Base-by-base conservation (phyloP, 768 basidiomycete genomes). In the Dioszegia aurantiaca region DNA sequence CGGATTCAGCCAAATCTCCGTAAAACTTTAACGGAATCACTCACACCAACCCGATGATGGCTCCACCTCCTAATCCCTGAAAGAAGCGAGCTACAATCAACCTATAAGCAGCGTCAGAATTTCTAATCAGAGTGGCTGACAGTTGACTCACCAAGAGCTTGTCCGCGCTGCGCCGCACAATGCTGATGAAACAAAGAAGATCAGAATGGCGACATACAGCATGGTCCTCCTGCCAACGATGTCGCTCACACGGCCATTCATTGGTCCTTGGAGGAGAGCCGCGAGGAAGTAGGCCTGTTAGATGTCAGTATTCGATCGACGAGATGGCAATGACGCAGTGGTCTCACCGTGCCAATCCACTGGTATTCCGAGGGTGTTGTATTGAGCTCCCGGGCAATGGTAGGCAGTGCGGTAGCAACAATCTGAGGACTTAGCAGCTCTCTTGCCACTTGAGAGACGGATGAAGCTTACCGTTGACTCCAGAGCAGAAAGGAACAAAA, bases 191-290 rank as follows among this genome's bases (percentile, higher is more conserved):
- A 73, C 54, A 8, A 66, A 24, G 41, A 75, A 59, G 16, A 72
- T 48, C 12, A 61, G 28, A 33, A 75, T 66, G 1, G 72, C 62
- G 26, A 55, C 56, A 45, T 70, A 72, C 16, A 75, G 56, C 36
- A 68, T 60, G 0, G 68, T 65, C 54, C 73, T 75, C 17, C 74
- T 49, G 6, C 74, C 74, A 10, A 72, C 60, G 39, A 75, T 73
- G 62, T 75, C 74, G 23, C 63, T 61, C 28, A 71, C 44, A 46
- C 74, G 58, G 14, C 74, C 74, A 36, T 64, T 69, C 39, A 72
- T 56, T 2, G 73, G 73, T 9, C 60, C 66, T 62, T 70, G 62
- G 42, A 69, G 40, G 0, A 70, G 66, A 31, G 64, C 62, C 2
- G 60, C 63, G 14, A 75, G 63, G 4, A 71, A 62, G 58, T 75